A percentile compares a stretch with the other conserved stretches of the same genome.
Conservation (phyloP, 202 grass and related monocot genomes). For the Schoenoplectus tabernaemontani region DNA sequence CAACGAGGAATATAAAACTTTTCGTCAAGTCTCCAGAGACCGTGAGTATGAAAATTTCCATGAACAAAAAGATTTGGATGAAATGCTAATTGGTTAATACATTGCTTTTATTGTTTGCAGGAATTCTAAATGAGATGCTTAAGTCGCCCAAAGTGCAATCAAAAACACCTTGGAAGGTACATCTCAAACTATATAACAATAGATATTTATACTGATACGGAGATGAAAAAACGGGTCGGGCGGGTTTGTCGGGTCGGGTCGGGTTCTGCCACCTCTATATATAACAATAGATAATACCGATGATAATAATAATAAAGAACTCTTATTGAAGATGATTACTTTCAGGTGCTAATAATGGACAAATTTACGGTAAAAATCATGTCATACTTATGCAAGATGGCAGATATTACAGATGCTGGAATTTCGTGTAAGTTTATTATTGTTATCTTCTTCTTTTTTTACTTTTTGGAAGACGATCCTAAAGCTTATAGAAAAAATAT, state of each 20-base stretch:
- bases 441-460: not conserved
- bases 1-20: conserved; percentile 57
- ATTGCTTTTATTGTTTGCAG: conserved; percentile 21
- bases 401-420: conserved; percentile 89
- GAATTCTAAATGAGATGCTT: conserved; percentile 79
- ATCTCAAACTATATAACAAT: not conserved
- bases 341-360: conserved; percentile 96
- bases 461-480: not conserved
- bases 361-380: conserved; percentile 95
- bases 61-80: not conserved
- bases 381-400: conserved; percentile 89
- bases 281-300: too few species aligned
- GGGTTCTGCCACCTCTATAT: too few species aligned
- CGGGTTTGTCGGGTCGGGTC: too few species aligned
- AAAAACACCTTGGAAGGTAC: conserved; percentile 92
- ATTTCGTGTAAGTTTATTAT: conserved; percentile 60
- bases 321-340: conserved; percentile 14
- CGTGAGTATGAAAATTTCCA: conserved; percentile 29
- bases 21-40: conserved; percentile 68
- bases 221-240: too few species aligned
- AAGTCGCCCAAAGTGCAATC: conserved; percentile 65
- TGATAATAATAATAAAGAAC: too few species aligned
- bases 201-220: too few species aligned
- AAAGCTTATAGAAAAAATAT: not conserved
- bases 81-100: not conserved